A percentile compares a stretch with the other conserved stretches of the same genome.
These are phyloP conservation scores for Stachybotrys chartarum DNA, from an alignment of 2,329 filamentous ascomycete species.

Conservation along the genomic window DNA sequence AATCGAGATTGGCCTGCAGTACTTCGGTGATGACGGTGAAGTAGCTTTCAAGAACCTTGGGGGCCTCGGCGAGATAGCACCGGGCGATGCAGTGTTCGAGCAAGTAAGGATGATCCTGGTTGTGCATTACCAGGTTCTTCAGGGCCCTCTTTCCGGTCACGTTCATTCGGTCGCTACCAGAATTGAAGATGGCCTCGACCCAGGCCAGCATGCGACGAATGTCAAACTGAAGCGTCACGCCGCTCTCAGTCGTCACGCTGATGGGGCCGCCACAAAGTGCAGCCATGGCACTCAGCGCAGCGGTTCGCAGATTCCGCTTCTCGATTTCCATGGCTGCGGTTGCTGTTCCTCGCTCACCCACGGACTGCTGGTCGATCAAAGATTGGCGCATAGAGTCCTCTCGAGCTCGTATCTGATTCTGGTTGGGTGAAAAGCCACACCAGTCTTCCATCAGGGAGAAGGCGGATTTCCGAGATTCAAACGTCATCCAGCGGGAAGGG, in stretches of 20 bases:
- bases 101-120: conserved; percentile 77
- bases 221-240: conserved; percentile 84
- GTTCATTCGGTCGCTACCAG: conserved; percentile 85
- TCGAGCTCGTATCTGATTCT: conserved; percentile 69
- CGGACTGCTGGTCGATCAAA: conserved; percentile 70
- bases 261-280: conserved; percentile 82
- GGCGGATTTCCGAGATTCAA: conserved; percentile 89
- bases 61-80: conserved; percentile 75
- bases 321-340: conserved; percentile 95
- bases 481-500: conserved; percentile 90
- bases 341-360: conserved; percentile 67
- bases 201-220: conserved; percentile 87
- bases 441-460: conserved; percentile 98
- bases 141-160: conserved; percentile 81
- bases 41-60: conserved; percentile 88
- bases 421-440: conserved; percentile 95
- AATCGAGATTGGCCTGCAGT: conserved; percentile 73
- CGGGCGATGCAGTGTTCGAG: conserved; percentile 85
- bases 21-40: conserved; percentile 89
- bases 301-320: conserved; percentile 83
- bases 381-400: conserved; percentile 86
- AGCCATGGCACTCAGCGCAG: conserved; percentile 92
- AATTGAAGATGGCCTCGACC: conserved; percentile 93
- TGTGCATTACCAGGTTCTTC: conserved; percentile 84
- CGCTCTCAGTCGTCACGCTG: conserved; percentile 80